Base-by-base conservation (phyloP, 1,284 basidiomycete genomes). In the Cutaneotrichosporon sp. region DNA sequence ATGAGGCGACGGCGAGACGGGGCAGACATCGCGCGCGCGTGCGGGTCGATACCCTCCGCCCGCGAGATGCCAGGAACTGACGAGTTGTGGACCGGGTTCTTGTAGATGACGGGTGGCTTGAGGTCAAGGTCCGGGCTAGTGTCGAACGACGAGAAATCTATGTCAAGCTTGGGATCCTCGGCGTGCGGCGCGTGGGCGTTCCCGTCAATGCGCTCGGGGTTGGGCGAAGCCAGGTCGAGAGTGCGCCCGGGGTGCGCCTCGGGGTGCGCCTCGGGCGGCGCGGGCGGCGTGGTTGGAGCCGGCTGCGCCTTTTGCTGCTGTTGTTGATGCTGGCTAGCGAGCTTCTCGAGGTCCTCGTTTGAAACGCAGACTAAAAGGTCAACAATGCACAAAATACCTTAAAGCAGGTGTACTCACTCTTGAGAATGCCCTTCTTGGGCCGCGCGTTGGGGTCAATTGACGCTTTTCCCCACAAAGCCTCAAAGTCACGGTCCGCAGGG, bases 341-440 rank as follows among this genome's bases (percentile, higher is more conserved):
- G 50, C 18, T 42, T 61, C 68, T 65, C 65, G n/a, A 66, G 53
- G 53, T 62, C 58, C 59, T 83, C 36, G 82, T 76, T n/a, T 65
- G 61, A 62, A 63, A 62, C 30, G 83, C 76, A 67, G 73, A 73
- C 62, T 67, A 67, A 34, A 53, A 53, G 16, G 22, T 58, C 50
- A 47, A 14, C 42, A 22, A 21, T 2, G 8, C 13, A n/a, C 22
- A 9, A 40, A 3, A 14, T 21, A 5, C 18, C 31, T n/a, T 4
- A 4, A 3, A 9, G 26, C 50, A 21, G 50, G 9, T 13, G 11
- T 5, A 85, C 89, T 74, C 74, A 93, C 93, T 83, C 85, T 97
- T 97, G 69, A 98, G 82, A 69, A 98, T 97, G 42, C 94, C 90
- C 80, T 86, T 91, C 52, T 87, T 83, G 8, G 95, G 92, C 70